Percentiles rank a stretch among this genome's conserved stretches.
These are phyloP conservation scores for Heritiera fomes DNA, from an alignment of 345 rosid genomes.

Conservation along the genomic window DNA sequence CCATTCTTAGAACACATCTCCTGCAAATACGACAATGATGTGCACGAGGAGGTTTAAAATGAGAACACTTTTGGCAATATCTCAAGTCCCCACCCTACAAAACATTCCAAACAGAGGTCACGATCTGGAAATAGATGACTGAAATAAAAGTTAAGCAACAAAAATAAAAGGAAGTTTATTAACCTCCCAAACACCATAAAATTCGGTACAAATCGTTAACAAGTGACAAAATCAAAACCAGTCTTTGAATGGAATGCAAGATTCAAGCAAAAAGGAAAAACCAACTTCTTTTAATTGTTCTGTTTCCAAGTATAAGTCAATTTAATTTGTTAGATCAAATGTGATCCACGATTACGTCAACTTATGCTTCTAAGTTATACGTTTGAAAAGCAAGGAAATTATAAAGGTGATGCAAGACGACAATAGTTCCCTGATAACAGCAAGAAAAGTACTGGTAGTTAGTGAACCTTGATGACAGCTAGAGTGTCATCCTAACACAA, in stretches of 20 bases:
- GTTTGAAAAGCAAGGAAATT: constrained; percentile 12
- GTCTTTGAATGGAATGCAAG: background rate
- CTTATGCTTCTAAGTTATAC: background rate
- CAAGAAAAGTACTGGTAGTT: background rate
- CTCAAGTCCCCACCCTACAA: constrained; percentile 93
- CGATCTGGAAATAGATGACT: constrained; percentile 8
- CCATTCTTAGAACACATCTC: constrained; percentile 93
- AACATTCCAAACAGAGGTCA: constrained; percentile 25
- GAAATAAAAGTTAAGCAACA: background rate
- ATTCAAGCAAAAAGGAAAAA: constrained; percentile 1
- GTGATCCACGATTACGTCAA: background rate
- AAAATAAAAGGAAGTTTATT: background rate
- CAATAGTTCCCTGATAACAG: background rate
- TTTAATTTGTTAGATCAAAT: background rate
- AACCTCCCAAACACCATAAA: background rate
- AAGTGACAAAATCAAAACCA: background rate
- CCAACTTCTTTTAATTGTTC: background rate
- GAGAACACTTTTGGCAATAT: constrained; percentile 89
- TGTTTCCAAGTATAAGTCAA: background rate
- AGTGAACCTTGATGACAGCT: background rate
- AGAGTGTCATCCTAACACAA: background rate
- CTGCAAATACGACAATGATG: constrained; percentile 94
- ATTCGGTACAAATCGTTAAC: background rate
- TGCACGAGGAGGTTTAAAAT: constrained; percentile 86
- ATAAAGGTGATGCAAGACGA: background rate